Evolutionary conservation across 1,139 yeast genomes (phyloP).

Genomic region (Taiozyma sp.): DNA sequence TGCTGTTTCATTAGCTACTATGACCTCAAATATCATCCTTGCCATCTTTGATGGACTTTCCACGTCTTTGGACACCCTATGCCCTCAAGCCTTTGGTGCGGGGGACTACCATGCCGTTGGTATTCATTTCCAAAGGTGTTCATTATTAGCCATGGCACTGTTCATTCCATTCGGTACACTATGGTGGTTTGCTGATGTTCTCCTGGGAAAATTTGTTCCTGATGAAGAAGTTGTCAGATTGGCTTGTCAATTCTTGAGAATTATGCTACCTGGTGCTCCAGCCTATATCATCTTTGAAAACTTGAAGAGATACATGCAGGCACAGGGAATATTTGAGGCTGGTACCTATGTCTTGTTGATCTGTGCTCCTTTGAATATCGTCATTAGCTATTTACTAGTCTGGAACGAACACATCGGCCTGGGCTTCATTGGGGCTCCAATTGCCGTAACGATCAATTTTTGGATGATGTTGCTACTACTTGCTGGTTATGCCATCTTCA

Average conservation of each 20-base stretch:
- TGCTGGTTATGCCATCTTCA: slow-evolving; percentile 45
- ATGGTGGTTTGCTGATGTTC: slow-evolving; percentile 61
- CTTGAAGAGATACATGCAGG: slow-evolving; percentile 77
- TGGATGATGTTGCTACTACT: slow-evolving; percentile 61
- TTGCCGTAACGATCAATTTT: slow-evolving; percentile 63
- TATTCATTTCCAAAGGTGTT: slow-evolving; percentile 57
- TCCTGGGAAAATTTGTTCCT: slow-evolving; percentile 50
- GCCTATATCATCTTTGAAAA: slow-evolving; percentile 81
- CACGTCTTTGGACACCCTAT: slow-evolving; percentile 79
- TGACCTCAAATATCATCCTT: slow-evolving; percentile 81
- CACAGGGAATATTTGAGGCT: slow-evolving; percentile 91
- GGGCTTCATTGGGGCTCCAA: slow-evolving; percentile 69
- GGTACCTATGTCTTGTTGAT: slow-evolving; percentile 72
- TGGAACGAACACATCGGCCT: slow-evolving; percentile 61
- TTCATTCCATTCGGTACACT: slow-evolving; percentile 56
- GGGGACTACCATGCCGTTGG: slow-evolving; percentile 58
- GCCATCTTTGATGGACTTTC: slow-evolving; percentile 87
- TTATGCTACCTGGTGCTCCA: slow-evolving; percentile 73
- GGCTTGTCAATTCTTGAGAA: slow-evolving; percentile 60
- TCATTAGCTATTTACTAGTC: slow-evolving; percentile 69
- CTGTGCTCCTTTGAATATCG: slow-evolving; percentile 74
- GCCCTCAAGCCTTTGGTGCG: slow-evolving; percentile 81
- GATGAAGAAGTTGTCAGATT: slow-evolving; percentile 53
- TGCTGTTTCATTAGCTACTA: slow-evolving; percentile 80
- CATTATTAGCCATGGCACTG: slow-evolving; percentile 46